Evolutionary conservation across 805 yeast species (phyloP).

Genomic region (Pichia thaimueangensis): DNA sequence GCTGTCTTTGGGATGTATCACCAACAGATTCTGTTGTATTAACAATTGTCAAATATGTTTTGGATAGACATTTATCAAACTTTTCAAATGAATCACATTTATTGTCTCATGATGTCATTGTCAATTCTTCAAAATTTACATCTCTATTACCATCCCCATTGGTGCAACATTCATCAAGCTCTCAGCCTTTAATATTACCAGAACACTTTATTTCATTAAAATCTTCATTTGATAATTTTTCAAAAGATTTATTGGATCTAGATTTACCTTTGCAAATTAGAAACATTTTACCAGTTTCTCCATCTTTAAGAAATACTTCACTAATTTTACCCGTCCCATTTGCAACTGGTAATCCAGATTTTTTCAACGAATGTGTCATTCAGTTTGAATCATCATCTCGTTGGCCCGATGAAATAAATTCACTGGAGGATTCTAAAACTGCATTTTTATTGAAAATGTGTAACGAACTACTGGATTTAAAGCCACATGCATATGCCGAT

Average conservation of each 20-base stretch:
- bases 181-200: conserved; percentile 42
- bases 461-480: conserved; percentile 38
- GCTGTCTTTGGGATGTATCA: conserved; percentile 76
- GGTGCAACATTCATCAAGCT: conserved; percentile 46
- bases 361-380: conserved; percentile 70
- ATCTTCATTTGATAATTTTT: conserved; percentile 46
- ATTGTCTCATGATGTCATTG: conserved; percentile 31
- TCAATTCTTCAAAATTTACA: conserved; percentile 41
- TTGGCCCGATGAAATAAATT: conserved; percentile 91
- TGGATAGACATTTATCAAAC: conserved; percentile 51
- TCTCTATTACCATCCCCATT: conserved; percentile 53
- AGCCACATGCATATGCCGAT: conserved; percentile 32
- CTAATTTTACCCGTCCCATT: conserved; percentile 75
- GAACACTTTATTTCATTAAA: conserved; percentile 37
- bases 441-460: conserved; percentile 75
- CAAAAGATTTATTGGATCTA: conserved; percentile 37
- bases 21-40: conserved; percentile 56
- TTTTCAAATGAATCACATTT: conserved; percentile 23
- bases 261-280: conserved; percentile 67
- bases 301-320: conserved; percentile 73
- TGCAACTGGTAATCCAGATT: conserved; percentile 68
- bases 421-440: conserved; percentile 83
- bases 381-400: conserved; percentile 86
- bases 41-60: conserved; percentile 56
- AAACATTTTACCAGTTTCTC: conserved; percentile 65